Conservation (phyloP, 169 alveolate species). For the Amoebophrya sp. region DNA sequence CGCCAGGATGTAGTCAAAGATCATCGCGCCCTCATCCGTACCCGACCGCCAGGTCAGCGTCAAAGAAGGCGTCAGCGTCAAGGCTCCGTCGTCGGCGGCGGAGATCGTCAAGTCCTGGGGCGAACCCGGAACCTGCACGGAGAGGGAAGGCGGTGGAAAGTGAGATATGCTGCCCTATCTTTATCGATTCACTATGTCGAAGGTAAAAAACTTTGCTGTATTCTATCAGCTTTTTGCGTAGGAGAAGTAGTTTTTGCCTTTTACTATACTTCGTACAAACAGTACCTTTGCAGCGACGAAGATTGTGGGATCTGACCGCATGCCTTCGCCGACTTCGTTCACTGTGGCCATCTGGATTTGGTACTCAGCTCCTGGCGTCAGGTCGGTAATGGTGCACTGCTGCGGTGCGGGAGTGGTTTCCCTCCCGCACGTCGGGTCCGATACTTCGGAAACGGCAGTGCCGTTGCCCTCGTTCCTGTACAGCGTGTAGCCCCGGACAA, state of each 20-base stretch:
- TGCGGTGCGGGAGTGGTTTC: neutral
- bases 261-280: too few relatives aligned
- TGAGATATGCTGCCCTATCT: too few relatives aligned
- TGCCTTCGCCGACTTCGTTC: slow-evolving; percentile 26
- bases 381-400: neutral
- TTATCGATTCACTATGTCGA: too few relatives aligned
- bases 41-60: neutral
- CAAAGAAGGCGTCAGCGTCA: neutral
- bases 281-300: neutral
- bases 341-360: slow-evolving; percentile 29
- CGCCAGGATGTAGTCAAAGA: neutral
- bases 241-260: too few relatives aligned
- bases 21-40: neutral
- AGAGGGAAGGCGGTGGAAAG: too few relatives aligned
- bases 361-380: slow-evolving; percentile 1
- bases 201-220: too few relatives aligned
- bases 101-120: neutral
- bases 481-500: neutral
- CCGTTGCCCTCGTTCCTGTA: neutral
- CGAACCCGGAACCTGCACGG: neutral
- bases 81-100: neutral
- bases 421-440: neutral
- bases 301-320: neutral
- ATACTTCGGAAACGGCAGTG: neutral
- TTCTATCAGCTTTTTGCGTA: too few relatives aligned